Conservation (phyloP, 1,284 basidiomycete genomes). For the Sanghuangporus baumii region DNA sequence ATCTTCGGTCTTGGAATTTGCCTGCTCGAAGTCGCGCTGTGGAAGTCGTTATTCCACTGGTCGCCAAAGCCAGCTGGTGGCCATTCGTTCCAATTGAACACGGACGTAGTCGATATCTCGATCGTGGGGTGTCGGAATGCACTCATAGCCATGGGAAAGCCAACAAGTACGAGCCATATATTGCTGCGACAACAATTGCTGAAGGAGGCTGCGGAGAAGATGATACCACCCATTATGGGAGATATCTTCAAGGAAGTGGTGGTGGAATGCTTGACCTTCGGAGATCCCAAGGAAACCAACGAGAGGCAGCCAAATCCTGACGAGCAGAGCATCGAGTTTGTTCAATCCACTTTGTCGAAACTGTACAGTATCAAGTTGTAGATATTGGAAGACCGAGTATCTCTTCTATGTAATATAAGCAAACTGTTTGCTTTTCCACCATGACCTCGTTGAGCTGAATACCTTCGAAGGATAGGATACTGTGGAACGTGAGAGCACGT, state of each 20-base stretch:
- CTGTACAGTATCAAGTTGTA: background rate
- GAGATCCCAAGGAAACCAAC: background rate
- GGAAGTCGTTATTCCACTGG: constrained; percentile 10
- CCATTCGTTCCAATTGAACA: background rate
- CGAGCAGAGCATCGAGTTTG: background rate
- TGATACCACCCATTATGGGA: constrained; percentile 1
- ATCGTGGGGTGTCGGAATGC: background rate
- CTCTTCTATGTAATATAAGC: too few species aligned
- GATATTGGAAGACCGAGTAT: background rate
- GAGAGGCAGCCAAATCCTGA: background rate
- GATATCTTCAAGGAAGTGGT: constrained; percentile 5
- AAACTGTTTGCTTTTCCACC: too few species aligned
- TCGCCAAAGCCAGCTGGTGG: background rate
- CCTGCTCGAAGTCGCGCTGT: constrained; percentile 13
- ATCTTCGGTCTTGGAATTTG: constrained; percentile 15
- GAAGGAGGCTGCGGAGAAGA: background rate
- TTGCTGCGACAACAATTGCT: background rate
- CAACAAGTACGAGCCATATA: background rate
- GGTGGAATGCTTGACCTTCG: constrained; percentile 3
- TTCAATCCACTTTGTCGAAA: background rate
- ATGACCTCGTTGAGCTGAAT: too few species aligned
- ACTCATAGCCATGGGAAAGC: background rate
- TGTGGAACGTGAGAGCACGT: too few species aligned
- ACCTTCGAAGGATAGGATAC: too few species aligned
- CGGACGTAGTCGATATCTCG: background rate